A percentile compares a stretch with the other conserved stretches of the same genome.
Conservation (phyloP, 257 asterid genomes). For the Solanum clarkiae region DNA sequence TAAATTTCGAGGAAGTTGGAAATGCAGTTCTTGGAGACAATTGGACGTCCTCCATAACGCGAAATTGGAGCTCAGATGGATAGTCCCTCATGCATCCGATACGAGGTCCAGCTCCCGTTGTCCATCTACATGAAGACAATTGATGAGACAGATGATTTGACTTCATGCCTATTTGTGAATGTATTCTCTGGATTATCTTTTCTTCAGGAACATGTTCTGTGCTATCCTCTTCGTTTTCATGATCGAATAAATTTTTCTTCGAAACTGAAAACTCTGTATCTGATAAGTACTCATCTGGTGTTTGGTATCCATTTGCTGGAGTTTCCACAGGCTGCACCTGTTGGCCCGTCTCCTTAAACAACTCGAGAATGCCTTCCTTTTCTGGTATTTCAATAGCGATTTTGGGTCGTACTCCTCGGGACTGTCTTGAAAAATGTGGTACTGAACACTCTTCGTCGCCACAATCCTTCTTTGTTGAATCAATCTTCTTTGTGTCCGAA, state of each 20-base stretch:
- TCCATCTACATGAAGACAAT: slow-evolving; percentile 55
- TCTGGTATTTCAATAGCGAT: slow-evolving; percentile 55
- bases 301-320: slow-evolving; percentile 54
- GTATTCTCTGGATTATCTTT: slow-evolving; percentile 50
- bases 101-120: slow-evolving; percentile 89
- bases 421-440: not conserved
- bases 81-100: slow-evolving; percentile 85
- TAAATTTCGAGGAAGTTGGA: slow-evolving; percentile 24
- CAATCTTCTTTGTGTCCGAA: slow-evolving; percentile 1
- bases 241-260: slow-evolving; percentile 43
- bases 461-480: not conserved
- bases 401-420: slow-evolving; percentile 38
- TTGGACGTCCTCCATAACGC: slow-evolving; percentile 51
- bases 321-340: slow-evolving; percentile 7
- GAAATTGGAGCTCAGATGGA: slow-evolving; percentile 65
- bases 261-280: slow-evolving; percentile 46
- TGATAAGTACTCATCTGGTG: slow-evolving; percentile 56
- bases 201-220: slow-evolving; percentile 46
- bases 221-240: slow-evolving; percentile 16
- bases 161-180: slow-evolving; percentile 49
- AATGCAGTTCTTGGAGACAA: slow-evolving; percentile 47
- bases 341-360: slow-evolving; percentile 13
- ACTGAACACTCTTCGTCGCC: not conserved
- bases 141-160: slow-evolving; percentile 70
- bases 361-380: slow-evolving; percentile 20